phyloP scores from a whole-genome alignment of 331 rosid genomes.

The Quercus tomentella region DNA sequence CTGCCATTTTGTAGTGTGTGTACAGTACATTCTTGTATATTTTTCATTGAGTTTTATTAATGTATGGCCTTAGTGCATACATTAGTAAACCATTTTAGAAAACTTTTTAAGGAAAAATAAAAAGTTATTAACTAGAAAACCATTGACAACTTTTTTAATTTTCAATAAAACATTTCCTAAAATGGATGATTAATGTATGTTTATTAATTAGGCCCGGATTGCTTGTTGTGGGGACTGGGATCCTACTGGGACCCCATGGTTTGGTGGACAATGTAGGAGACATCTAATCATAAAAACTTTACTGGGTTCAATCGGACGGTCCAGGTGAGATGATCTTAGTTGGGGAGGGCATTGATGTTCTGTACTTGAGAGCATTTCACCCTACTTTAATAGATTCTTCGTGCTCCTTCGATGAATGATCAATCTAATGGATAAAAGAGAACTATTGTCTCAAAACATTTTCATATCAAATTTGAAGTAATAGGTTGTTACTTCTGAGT shows the following conservation, averaged over 20 bases:
- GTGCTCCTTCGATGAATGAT: too few species aligned
- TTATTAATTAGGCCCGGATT: fast-evolving
- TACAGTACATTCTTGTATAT: not conserved
- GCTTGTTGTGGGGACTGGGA: too few species aligned
- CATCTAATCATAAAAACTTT: not conserved
- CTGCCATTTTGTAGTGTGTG: not conserved
- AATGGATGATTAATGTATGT: too few species aligned
- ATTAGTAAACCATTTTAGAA: too few species aligned
- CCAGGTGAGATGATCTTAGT: not conserved
- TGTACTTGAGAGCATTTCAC: slow-evolving; percentile 13
- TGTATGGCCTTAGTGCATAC: fast-evolving
- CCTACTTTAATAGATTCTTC: not conserved
- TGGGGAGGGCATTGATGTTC: not conserved
- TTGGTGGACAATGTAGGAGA: slow-evolving; percentile 2
- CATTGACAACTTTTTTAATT: too few species aligned
- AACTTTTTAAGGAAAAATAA: fast-evolving
- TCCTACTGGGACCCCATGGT: not conserved
- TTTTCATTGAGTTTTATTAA: too few species aligned
- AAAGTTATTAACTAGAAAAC: too few species aligned
- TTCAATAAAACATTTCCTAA: fast-evolving
- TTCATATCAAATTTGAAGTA: too few species aligned
- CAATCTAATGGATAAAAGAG: too few species aligned
- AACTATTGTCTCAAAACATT: too few species aligned
- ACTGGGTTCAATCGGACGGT: not conserved
- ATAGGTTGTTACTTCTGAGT: too few species aligned